Base-by-base conservation (phyloP, 192 early-diverging fungal species). In the Geosiphon pyriformis region DNA sequence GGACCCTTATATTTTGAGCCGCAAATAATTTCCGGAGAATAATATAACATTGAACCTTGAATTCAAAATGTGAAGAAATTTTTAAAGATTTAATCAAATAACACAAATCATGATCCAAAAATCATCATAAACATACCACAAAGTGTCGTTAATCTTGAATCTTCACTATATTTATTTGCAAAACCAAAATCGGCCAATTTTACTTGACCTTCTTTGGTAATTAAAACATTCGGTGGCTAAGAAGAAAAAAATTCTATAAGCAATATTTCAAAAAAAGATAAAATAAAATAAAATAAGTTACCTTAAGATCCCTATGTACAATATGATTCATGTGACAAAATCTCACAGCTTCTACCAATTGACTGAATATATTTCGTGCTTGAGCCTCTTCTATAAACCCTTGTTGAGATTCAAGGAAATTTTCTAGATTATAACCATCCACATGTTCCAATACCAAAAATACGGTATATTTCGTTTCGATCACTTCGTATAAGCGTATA, bases 151-250 rank as follows among this genome's bases (percentile, higher is more conserved):
- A 98, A 78, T 35, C 88, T 74, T 56, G 72, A 74, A 2, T 82
- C 75, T 4, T 79, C 78, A 22, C 89, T 83, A 63, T 86, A 95
- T 42, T 87, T 78, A 64, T 95, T 94, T 4, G 91, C 87, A 10
- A 98, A 72, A 2, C 95, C 95, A 80, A 98, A 98, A 63, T 98
- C 95, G 51, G 94, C 93, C 54, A 98, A 65, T 74, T 92, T 90
- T 50, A 94, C 84, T 4, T 79, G 65, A 0, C 91, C 91, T 23
- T 80, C 73, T 10, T 78, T 72, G 52, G 88, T 89, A 23, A 97
- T 75, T 58, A 97, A 83, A 20, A 97, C 78, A 72, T 97, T 97
- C 57, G 82, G 79, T n/a, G 82, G 74, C 73, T 61, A 17, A 60
- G 30, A 58, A 46, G 31, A 54, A 48, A 42, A 56, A 15, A 32